Base-by-base conservation (phyloP, 371 early-diverging fungal genomes). In the Mucor racemosus region DNA sequence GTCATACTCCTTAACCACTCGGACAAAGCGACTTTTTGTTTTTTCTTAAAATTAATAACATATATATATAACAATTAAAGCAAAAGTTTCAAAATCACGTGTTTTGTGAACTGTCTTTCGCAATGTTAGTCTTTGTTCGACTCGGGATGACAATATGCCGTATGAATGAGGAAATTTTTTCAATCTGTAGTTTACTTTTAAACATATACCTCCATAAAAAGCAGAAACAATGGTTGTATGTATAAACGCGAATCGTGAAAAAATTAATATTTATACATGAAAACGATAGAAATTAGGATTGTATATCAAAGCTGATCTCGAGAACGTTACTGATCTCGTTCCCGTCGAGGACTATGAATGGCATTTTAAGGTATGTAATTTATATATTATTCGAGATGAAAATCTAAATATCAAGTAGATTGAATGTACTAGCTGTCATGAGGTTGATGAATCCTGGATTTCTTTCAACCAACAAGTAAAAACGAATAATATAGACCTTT, bases 351-450 rank as follows among this genome's bases (percentile, higher is more conserved):
- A 76, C 14, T 89, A 88, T 59, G 86, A 88, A 62, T 96, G 91
- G 92, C 82, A 87, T 68, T 92, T 96, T 76, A 92, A 90, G 84
- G 87, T 89, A 67, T 26, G 3, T 26, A 26, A 26, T 26, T 26
- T 26, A 26, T 3, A 26, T 3, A 26, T 17, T 13, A 5, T 44
- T 42, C 39, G 60, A 50, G 44, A 57, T 17, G 5, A 35, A 35
- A 48, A 48, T 36, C 19, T 17, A 13, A 50, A 21, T 50, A 21
- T 13, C 6, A 53, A 3, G 40, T 38, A 92, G 92, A 75, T 92
- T 54, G 82, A 91, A 71, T 97, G 97, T 81, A 84, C 82, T 42
- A 89, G 86, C 65, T 97, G 97, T 78, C 89, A 89, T 33, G 97
- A 94, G 73, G 84, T 86, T 1, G 86, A 92, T 75, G 76, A 86